Conservation (phyloP, 495 filamentous ascomycete genomes). For the Lepidopterella palustris region DNA sequence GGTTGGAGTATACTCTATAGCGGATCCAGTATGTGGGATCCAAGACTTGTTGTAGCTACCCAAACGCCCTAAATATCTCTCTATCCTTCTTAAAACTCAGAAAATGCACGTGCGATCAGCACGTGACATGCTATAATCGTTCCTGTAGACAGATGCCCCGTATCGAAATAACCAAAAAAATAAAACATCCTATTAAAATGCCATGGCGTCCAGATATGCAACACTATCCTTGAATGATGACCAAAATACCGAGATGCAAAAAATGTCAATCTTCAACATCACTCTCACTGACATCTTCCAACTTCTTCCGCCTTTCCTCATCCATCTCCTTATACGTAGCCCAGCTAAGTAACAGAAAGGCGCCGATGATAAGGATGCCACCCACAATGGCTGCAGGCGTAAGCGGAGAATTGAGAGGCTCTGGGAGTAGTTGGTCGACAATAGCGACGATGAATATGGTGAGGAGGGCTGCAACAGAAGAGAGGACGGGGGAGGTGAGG, state of each 20-base stretch:
- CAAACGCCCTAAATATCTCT: too few relatives aligned
- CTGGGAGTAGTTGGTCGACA: constrained; percentile 75
- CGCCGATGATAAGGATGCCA: constrained; percentile 77
- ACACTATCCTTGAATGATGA: neutral
- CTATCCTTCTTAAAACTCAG: too few relatives aligned
- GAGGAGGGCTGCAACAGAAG: constrained; percentile 81
- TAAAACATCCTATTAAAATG: too few relatives aligned
- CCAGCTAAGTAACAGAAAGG: constrained; percentile 81
- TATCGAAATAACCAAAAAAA: too few relatives aligned
- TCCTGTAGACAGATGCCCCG: too few relatives aligned
- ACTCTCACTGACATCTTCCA: constrained; percentile 39
- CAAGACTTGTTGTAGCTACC: too few relatives aligned
- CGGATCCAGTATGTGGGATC: too few relatives aligned
- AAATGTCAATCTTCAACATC: constrained; percentile 34
- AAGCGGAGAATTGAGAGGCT: constrained; percentile 57
- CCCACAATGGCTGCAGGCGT: constrained; percentile 68
- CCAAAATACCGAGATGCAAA: neutral
- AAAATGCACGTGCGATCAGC: too few relatives aligned
- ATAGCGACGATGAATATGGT: constrained; percentile 96
- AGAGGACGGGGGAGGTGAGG: constrained; percentile 85
- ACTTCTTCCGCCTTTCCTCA: constrained; percentile 63
- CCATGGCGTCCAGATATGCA: too few relatives aligned
- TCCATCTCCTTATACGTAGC: constrained; percentile 88
- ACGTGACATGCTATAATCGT: too few relatives aligned
- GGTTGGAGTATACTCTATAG: too few relatives aligned